Evolutionary conservation across 108 stramenopile genomes (phyloP).

Genomic region (Fistulifera pelliculosa): DNA sequence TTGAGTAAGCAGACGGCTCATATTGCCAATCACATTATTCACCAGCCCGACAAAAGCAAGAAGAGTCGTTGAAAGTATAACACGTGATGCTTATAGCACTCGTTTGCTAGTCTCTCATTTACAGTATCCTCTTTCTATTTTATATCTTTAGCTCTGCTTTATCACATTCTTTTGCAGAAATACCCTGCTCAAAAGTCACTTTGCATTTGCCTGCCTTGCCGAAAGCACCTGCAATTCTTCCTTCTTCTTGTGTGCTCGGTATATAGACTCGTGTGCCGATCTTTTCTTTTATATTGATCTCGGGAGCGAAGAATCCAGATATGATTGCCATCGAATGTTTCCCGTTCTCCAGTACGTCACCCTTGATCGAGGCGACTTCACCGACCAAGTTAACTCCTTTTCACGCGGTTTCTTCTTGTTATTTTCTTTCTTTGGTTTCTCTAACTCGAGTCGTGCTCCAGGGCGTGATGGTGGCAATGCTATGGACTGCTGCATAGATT

Average conservation of each 20-base stretch:
- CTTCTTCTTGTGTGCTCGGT: constrained; percentile 55
- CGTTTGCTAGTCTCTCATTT: too few relatives aligned
- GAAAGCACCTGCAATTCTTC: constrained; percentile 70
- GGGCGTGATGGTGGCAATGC: constrained; percentile 45
- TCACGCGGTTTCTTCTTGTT: constrained; percentile 43
- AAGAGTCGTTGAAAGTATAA: background rate
- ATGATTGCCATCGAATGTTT: constrained; percentile 68
- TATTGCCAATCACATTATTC: background rate
- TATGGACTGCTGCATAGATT: constrained; percentile 68
- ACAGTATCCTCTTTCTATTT: too few relatives aligned
- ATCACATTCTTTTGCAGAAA: constrained; percentile 38
- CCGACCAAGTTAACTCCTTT: constrained; percentile 31
- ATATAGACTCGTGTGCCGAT: constrained; percentile 53
- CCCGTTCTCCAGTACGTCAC: constrained; percentile 56
- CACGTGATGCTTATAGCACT: too few relatives aligned
- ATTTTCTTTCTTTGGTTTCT: constrained; percentile 8
- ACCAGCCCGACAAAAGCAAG: constrained; percentile 3
- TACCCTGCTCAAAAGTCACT: constrained; percentile 69
- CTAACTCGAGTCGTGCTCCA: constrained; percentile 52
- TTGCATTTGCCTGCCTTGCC: constrained; percentile 96
- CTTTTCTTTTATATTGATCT: constrained; percentile 68
- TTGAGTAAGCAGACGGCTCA: background rate
- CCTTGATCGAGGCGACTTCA: constrained; percentile 69
- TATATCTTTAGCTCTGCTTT: constrained; percentile 25
- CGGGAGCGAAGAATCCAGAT: constrained; percentile 81